These are phyloP conservation scores for Dalbergia oliveri DNA, from an alignment of 306 rosid genomes.

Conservation along the genomic window DNA sequence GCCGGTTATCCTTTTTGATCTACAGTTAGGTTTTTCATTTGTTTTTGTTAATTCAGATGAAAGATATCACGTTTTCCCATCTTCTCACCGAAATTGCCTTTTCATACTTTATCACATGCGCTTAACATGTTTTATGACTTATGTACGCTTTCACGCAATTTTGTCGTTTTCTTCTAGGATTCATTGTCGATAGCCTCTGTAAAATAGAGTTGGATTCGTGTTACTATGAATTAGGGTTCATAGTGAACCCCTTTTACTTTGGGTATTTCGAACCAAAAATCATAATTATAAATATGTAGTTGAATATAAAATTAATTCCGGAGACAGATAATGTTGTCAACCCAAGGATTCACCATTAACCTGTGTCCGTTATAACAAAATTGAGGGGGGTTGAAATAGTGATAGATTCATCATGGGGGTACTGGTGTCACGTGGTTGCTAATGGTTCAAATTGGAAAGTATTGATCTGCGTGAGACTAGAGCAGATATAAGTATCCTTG, in stretches of 20 bases:
- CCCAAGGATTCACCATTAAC: neutral
- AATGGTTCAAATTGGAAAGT: neutral
- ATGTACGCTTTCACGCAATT: neutral
- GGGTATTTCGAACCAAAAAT: neutral
- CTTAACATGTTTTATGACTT: neutral
- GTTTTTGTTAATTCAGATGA: neutral
- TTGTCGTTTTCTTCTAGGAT: neutral
- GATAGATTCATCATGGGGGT: neutral
- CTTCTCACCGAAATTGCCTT: neutral
- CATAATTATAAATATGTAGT: neutral
- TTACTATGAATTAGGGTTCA: neutral
- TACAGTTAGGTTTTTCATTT: neutral
- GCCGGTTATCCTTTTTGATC: neutral
- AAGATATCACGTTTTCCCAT: neutral
- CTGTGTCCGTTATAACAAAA: neutral
- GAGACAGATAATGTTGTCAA: neutral
- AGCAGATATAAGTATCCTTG: neutral
- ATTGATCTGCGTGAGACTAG: constrained; percentile 3
- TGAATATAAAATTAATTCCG: neutral
- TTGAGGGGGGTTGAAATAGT: neutral
- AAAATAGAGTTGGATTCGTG: neutral
- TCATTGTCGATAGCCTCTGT: neutral
- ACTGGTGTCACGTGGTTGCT: neutral
- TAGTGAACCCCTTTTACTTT: neutral
- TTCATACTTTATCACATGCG: neutral